These are phyloP conservation scores for Chalciporus piperatoides DNA, from an alignment of 1,284 basidiomycete genomes.

Conservation along the genomic window DNA sequence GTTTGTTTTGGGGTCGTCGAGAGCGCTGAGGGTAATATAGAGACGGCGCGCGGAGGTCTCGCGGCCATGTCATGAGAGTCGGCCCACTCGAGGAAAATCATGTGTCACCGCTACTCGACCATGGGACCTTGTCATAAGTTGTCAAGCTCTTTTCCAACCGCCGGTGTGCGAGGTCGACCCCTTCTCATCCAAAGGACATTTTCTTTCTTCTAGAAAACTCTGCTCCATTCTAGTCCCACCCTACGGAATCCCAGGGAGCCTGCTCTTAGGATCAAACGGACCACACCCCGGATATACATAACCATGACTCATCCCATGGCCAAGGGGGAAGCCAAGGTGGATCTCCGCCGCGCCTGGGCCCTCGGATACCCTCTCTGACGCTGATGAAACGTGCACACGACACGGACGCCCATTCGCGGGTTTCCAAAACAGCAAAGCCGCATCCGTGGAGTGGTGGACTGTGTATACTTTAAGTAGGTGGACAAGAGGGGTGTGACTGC, in stretches of 20 bases:
- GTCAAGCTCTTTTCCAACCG: background rate
- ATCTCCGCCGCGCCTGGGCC: background rate
- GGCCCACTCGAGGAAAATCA: background rate
- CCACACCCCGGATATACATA: background rate
- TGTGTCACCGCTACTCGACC: background rate
- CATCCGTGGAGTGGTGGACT: background rate
- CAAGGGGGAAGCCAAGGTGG: background rate
- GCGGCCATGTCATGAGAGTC: conserved; percentile 20
- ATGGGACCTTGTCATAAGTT: background rate
- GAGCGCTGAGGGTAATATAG: conserved; percentile 9
- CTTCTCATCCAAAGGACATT: background rate
- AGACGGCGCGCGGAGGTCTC: conserved; percentile 24
- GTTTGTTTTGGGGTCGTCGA: conserved; percentile 11
- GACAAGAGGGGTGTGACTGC: background rate
- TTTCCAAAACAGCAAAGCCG: background rate
- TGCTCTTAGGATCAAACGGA: background rate
- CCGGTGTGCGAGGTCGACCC: background rate
- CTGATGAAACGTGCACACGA: background rate
- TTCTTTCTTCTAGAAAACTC: background rate
- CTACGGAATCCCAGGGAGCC: background rate
- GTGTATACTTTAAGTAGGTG: background rate
- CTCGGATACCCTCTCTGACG: no score
- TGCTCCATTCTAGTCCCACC: no score
- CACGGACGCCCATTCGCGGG: background rate
- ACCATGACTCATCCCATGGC: background rate